Evolutionary conservation across 1,139 yeast species (phyloP), one percentile per base, ranked within the genome.

Genomic region (Geotrichum phurueaensis): DNA sequence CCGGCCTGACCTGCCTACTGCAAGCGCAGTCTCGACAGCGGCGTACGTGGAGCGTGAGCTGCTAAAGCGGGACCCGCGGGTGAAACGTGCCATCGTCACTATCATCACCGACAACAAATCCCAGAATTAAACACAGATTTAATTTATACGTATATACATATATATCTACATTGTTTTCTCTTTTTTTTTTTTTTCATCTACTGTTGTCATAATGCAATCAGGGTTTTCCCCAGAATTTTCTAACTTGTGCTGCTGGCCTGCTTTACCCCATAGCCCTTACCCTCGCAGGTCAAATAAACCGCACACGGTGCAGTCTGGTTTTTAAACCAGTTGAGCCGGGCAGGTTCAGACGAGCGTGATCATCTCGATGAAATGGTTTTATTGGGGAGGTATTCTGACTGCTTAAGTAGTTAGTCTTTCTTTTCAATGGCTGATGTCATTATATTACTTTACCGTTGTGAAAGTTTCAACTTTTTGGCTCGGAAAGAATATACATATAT

Each of bases 51-150:
- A 57, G 39, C 29, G 36, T 15, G 52, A 43, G 27, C 50, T 57
- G 6, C 25, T 33, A 4, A 53, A 53, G 15, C 20, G 15, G 2
- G 31, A 49, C 22, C 10, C 49, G n/a, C 49, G 54, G 20, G 39
- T 57, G 43, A 57, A 57, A 20, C 45, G 51, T 6, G 51, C 50
- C 23, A 39, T 50, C 7, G 57, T 57, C 45, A 45, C 48, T 9
- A 15, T 48, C 47, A 13, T 10, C 22, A 48, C 29, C 51, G 27
- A 23, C 51, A n/a, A n/a, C 45, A 39, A 39, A 13, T 5, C 45
- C 20, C 45, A 39, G 22, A 39, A 39, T 18, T 39, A 39, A 39
- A 39, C 20, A 39, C 15, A 39, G 45, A 39, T 39, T 15, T n/a
- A 6, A 39, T 33, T 5, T 33, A 33, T n/a, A 33, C 12, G 13